Conservation (phyloP, 441 rosid genomes). For the Capsella rubella region DNA sequence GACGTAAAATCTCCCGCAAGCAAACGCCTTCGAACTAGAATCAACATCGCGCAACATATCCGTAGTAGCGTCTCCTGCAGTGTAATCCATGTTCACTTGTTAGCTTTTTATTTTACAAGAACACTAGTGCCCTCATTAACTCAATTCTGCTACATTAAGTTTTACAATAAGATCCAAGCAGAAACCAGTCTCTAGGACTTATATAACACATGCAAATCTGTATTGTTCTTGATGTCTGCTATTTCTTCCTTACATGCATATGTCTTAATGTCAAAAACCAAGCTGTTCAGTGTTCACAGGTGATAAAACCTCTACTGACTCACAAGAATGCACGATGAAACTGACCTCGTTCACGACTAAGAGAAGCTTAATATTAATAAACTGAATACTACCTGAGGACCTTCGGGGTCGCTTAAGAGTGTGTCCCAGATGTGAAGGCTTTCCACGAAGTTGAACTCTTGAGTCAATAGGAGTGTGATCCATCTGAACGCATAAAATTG, state of each 20-base stretch:
- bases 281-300: slow-evolving; percentile 5
- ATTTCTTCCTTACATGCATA: slow-evolving; percentile 5
- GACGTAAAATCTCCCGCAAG: slow-evolving; percentile 97
- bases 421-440: slow-evolving; percentile 91
- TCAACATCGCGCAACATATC: slow-evolving; percentile 92
- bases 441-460: slow-evolving; percentile 81
- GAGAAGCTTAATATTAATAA: neutral
- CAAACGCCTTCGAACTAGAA: slow-evolving; percentile 79
- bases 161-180: neutral
- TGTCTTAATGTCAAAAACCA: neutral
- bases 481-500: slow-evolving; percentile 92
- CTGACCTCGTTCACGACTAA: neutral
- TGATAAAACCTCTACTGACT: neutral
- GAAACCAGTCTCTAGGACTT: slow-evolving; percentile 13
- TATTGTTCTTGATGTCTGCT: neutral
- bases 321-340: neutral
- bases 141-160: neutral
- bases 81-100: neutral
- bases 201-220: neutral
- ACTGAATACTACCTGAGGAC: slow-evolving; percentile 70
- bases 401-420: slow-evolving; percentile 83
- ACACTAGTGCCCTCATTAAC: neutral
- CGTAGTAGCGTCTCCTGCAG: slow-evolving; percentile 87
- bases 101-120: slow-evolving; percentile 6
- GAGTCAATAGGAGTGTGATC: slow-evolving; percentile 90